Evolutionary conservation across 1,284 basidiomycete species (phyloP).

Genomic region (Ustilago trichophora): DNA sequence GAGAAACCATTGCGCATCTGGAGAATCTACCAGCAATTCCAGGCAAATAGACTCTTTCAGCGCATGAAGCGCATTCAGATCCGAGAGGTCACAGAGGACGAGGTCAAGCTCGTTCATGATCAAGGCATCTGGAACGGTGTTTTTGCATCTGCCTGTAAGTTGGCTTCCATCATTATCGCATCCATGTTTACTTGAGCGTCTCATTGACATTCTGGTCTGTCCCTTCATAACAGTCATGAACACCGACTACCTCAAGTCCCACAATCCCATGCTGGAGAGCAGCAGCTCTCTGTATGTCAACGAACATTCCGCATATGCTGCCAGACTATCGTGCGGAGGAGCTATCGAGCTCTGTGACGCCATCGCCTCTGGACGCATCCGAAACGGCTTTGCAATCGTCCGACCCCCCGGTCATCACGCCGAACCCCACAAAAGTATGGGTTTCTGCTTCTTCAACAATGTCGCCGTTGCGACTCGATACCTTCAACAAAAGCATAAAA

Average conservation of each 20-base stretch:
- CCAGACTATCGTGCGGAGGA: constrained; percentile 89
- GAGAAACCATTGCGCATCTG: constrained; percentile 88
- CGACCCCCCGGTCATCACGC: constrained; percentile 98
- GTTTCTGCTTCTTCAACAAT: constrained; percentile 99
- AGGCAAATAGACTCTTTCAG: constrained; percentile 70
- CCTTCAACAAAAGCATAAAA: constrained; percentile 73
- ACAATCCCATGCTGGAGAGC: constrained; percentile 79
- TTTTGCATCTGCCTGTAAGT: constrained; percentile 77
- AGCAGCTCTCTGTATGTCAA: constrained; percentile 88
- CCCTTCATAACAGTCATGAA: no score
- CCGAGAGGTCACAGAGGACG: constrained; percentile 77
- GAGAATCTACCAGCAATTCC: constrained; percentile 73
- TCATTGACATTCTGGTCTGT: no score
- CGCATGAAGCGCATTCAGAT: constrained; percentile 82
- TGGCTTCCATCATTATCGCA: no score
- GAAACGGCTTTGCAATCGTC: constrained; percentile 93
- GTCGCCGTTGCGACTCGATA: constrained; percentile 83
- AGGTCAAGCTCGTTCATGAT: constrained; percentile 87
- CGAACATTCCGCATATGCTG: constrained; percentile 82
- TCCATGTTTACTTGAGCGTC: no score
- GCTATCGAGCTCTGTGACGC: constrained; percentile 89
- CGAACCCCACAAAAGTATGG: constrained; percentile 96
- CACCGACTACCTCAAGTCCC: constrained; percentile 48
- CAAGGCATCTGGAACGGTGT: constrained; percentile 91
- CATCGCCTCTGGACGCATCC: constrained; percentile 81